Evolutionary conservation across 2,329 filamentous ascomycete genomes (phyloP).

Genomic region (Paecilomyces sp.): DNA sequence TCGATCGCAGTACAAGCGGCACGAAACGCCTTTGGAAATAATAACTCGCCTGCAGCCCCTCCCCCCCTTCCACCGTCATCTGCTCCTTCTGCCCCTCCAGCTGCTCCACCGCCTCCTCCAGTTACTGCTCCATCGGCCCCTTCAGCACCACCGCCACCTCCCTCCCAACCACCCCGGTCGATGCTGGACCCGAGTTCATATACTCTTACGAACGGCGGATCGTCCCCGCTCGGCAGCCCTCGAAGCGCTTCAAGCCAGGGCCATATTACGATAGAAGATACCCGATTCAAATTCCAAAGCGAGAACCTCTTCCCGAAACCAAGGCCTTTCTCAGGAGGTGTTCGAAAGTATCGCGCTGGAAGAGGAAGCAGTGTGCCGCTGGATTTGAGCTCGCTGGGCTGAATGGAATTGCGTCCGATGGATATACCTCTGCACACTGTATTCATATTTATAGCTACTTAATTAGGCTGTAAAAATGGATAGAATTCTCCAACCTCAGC

Average conservation of each 20-base stretch:
- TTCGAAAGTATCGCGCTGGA: slow-evolving; percentile 79
- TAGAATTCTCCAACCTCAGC: background rate
- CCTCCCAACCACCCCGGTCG: slow-evolving; percentile 41
- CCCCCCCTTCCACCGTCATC: slow-evolving; percentile 31
- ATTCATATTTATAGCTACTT: background rate
- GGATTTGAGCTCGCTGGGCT: slow-evolving; percentile 54
- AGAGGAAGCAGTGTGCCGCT: slow-evolving; percentile 90
- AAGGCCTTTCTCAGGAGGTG: slow-evolving; percentile 66
- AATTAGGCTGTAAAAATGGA: background rate
- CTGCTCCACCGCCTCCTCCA: slow-evolving; percentile 41
- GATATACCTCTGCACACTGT: background rate
- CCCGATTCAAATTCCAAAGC: slow-evolving; percentile 78
- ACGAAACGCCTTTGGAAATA: slow-evolving; percentile 49
- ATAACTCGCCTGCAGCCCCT: slow-evolving; percentile 35
- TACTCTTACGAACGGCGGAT: slow-evolving; percentile 60
- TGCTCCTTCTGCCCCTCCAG: slow-evolving; percentile 35
- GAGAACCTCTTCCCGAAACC: slow-evolving; percentile 80
- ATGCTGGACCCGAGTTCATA: slow-evolving; percentile 71
- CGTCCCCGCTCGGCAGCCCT: slow-evolving; percentile 18
- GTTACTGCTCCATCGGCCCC: slow-evolving; percentile 31
- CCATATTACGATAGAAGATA: slow-evolving; percentile 59
- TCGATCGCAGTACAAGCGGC: slow-evolving; percentile 55
- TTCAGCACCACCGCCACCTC: slow-evolving; percentile 28
- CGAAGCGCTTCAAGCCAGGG: slow-evolving; percentile 19
- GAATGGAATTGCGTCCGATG: slow-evolving; percentile 11